Base-by-base conservation (phyloP, 805 yeast genomes). In the Tetrapisispora fleetii region DNA sequence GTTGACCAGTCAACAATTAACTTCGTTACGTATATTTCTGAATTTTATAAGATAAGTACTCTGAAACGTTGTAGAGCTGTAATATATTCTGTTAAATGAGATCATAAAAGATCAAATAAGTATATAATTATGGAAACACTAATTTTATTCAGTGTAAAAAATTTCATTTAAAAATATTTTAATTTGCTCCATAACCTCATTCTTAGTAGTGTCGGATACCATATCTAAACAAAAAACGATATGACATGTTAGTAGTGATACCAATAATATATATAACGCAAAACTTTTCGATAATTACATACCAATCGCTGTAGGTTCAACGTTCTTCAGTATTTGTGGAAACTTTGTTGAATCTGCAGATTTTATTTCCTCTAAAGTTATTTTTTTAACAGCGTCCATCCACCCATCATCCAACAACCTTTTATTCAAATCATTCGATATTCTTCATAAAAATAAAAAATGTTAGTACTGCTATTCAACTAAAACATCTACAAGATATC, bases 381-480 rank as follows among this genome's bases (percentile, higher is more conserved):
- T 55, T 37, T 74, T 75, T 42, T 78, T 73, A 27, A 90, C 80
- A 48, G 81, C 74, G 56, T 87, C 95, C 51, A 78, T 79, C 97
- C 97, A 90, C 6, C 96, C 96, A 1, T 83, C 75, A 59, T 85
- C 84, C 46, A 80, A 75, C 11, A 90, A 73, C 58, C 77, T 78
- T 48, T 81, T 73, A 55, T 79, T 79, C 50, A 90, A 67, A 43
- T 75, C 71, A 46, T 77, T 75, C 45, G 83, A 80, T 48, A 87
- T 83, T 54, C 76, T 69, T 37, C n/a, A 14, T 13, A 32, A 7
- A 11, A 11, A 6, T 6, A 32, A 32, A 11, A 7, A 32, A 4
- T 32, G 35, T 32, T 32, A 32, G 35, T 32, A 32, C 8, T 11
- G 10, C n/a, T 14, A 32, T 13, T 32, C 35, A 6, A 11, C 4